Base-by-base conservation (phyloP, 805 yeast genomes). In the Priceomyces melissophilus region DNA sequence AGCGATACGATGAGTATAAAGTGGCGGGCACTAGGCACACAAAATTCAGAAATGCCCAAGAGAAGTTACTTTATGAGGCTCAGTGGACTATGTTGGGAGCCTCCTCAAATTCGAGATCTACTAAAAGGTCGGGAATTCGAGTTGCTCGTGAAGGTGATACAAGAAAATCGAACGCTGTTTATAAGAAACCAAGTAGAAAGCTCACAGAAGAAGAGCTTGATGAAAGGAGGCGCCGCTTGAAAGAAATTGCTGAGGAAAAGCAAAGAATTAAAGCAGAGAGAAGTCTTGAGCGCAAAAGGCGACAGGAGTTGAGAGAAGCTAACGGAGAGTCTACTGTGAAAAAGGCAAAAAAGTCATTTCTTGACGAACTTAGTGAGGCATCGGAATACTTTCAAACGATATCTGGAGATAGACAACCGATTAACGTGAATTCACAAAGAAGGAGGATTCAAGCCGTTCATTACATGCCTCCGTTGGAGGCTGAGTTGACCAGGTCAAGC, bases 321-420 rank as follows among this genome's bases (percentile, higher is more conserved):
- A 11, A 10, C 10, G 35, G 31, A 7, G 11, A 13, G 10, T 9
- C 11, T 3, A 7, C 7, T 5, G 26, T 17, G 12, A 39, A 34
- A 15, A 11, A 17, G 30, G 10, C 35, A 4, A 30, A 17, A 6
- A 23, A 10, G 12, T 12, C 28, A 3, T 20, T 26, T 13, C 17
- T 35, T 2, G 36, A 23, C 2, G 35, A 39, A 11, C 39, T 39
- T 23, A 14, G 31, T 20, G 61, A 55, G 13, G 65, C 61, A 8
- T 58, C 69, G 1, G 55, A 53, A 20, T 65, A 67, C 51, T 69
- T 69, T 39, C 73, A 69, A 46, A 60, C 67, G 17, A 61, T 69
- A n/a, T 57, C 63, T 2, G 75, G 73, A 11, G 62, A 69, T 41
- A 57, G 57, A 4, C 49, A 54, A 20, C 36, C 46, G 12, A 56